Evolutionary conservation across 1,284 basidiomycete species (phyloP).

Genomic region (Trichosporon ovoides): DNA sequence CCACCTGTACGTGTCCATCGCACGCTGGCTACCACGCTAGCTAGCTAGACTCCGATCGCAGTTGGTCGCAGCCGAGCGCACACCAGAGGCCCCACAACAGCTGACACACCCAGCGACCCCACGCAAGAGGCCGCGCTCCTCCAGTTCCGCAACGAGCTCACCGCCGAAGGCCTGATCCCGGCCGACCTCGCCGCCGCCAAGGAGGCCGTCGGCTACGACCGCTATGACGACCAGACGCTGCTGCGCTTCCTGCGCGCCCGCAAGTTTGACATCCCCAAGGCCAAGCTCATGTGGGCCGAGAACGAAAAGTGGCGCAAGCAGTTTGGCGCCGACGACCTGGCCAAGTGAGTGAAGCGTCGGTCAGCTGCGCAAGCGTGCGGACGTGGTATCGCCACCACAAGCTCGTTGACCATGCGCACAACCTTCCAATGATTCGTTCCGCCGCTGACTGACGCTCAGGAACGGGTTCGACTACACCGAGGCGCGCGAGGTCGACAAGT

Average conservation of each 20-base stretch:
- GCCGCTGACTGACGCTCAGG: conserved; percentile 48
- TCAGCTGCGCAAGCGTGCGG: too few species aligned
- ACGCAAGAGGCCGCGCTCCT: conserved; percentile 65
- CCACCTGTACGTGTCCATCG: conserved; percentile 56
- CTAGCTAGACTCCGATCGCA: background rate
- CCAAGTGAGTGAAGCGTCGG: conserved; percentile 70
- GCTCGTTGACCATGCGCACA: too few species aligned
- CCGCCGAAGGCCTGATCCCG: conserved; percentile 38
- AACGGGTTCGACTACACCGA: conserved; percentile 82
- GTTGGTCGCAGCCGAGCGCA: too few species aligned
- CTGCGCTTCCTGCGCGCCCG: conserved; percentile 87
- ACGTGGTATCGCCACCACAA: too few species aligned
- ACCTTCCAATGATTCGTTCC: too few species aligned
- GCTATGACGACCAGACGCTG: conserved; percentile 74
- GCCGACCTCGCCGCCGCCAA: conserved; percentile 36
- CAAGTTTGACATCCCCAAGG: conserved; percentile 77
- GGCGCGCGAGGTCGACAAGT: conserved; percentile 75
- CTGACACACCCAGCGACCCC: conserved; percentile 42
- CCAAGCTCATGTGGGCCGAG: conserved; percentile 77
- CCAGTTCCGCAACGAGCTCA: conserved; percentile 64
- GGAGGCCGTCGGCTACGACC: conserved; percentile 52
- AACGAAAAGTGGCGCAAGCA: conserved; percentile 89
- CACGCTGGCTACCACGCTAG: background rate
- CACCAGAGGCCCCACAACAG: too few species aligned
- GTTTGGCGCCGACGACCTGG: conserved; percentile 80